These are phyloP conservation scores for Nyssa sinensis DNA, from an alignment of 148 eudicot species.

Conservation along the genomic window DNA sequence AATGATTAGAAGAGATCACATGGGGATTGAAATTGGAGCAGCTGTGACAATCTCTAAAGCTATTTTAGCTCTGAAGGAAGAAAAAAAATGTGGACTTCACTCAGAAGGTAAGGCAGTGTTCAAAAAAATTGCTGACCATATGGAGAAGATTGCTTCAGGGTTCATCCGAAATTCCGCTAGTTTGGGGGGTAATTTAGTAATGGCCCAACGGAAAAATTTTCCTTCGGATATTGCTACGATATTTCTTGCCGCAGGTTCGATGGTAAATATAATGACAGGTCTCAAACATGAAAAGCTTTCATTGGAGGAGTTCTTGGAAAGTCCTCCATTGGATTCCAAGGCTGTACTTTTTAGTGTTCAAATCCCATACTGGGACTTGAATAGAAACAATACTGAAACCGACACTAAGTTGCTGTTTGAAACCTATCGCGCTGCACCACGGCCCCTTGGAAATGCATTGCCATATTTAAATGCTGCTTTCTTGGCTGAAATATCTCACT, in stretches of 20 bases:
- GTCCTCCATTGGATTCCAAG: slow-evolving; percentile 57
- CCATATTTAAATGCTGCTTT: slow-evolving; percentile 85
- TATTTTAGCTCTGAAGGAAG: slow-evolving; percentile 50
- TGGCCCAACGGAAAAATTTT: slow-evolving; percentile 80
- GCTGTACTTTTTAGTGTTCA: slow-evolving; percentile 57
- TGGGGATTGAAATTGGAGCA: slow-evolving; percentile 70
- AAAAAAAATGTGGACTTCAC: slow-evolving; percentile 1
- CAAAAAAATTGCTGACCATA: slow-evolving; percentile 59
- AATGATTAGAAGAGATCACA: slow-evolving; percentile 36
- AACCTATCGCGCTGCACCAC: slow-evolving; percentile 83
- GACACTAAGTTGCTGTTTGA: slow-evolving; percentile 52
- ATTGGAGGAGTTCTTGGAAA: slow-evolving; percentile 62
- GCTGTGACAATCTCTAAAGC: slow-evolving; percentile 75
- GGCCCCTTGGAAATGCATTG: slow-evolving; percentile 88
- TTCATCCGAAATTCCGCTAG: slow-evolving; percentile 80
- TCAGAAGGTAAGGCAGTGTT: slow-evolving; percentile 28
- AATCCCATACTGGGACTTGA: slow-evolving; percentile 49
- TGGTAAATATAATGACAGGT: slow-evolving; percentile 43
- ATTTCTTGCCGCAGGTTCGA: slow-evolving; percentile 64
- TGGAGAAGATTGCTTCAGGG: slow-evolving; percentile 78
- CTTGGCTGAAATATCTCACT: slow-evolving; percentile 51
- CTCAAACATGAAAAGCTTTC: slow-evolving; percentile 39
- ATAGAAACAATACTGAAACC: slow-evolving; percentile 18
- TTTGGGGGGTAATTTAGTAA: slow-evolving; percentile 88
- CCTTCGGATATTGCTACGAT: slow-evolving; percentile 89